phyloP scores from a whole-genome alignment of 2,329 filamentous ascomycete species.

The Pseudogymnoascus sp. region DNA sequence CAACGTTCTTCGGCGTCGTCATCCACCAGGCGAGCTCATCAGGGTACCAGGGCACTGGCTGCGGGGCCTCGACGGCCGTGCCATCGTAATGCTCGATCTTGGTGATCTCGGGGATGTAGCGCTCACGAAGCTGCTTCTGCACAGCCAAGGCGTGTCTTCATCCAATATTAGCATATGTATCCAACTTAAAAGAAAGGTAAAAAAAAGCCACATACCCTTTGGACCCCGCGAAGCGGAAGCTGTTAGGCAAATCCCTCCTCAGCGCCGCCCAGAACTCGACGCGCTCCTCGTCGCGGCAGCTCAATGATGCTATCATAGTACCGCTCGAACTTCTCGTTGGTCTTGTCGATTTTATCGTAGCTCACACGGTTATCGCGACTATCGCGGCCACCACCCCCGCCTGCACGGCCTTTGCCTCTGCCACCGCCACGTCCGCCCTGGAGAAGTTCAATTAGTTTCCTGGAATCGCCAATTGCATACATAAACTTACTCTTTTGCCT shows the following conservation, averaged over 20 bases:
- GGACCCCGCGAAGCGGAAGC: conserved; percentile 94
- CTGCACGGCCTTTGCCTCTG: conserved; percentile 21
- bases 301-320: conserved; percentile 79
- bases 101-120: conserved; percentile 86
- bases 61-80: conserved; percentile 71
- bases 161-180: conserved; percentile 1
- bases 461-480: not conserved
- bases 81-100: conserved; percentile 79
- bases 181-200: not conserved
- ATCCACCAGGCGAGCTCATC: conserved; percentile 95
- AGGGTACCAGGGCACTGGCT: conserved; percentile 84
- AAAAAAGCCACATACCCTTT: conserved; percentile 57
- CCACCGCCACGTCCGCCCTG: conserved; percentile 18
- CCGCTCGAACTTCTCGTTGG: conserved; percentile 76
- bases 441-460: not conserved
- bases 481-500: conserved; percentile 13
- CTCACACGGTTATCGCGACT: conserved; percentile 36
- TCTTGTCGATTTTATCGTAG: conserved; percentile 57
- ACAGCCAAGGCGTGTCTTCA: conserved; percentile 82
- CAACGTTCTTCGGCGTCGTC: conserved; percentile 94
- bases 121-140: conserved; percentile 76
- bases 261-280: conserved; percentile 78
- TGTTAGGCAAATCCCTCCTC: conserved; percentile 84
- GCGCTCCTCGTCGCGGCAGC: conserved; percentile 70
- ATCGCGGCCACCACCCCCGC: conserved; percentile 33